A percentile compares a stretch with the other conserved stretches of the same genome.
phyloP scores from a whole-genome alignment of 192 early-diverging fungal genomes.

The Pilobolus umbonatus region DNA sequence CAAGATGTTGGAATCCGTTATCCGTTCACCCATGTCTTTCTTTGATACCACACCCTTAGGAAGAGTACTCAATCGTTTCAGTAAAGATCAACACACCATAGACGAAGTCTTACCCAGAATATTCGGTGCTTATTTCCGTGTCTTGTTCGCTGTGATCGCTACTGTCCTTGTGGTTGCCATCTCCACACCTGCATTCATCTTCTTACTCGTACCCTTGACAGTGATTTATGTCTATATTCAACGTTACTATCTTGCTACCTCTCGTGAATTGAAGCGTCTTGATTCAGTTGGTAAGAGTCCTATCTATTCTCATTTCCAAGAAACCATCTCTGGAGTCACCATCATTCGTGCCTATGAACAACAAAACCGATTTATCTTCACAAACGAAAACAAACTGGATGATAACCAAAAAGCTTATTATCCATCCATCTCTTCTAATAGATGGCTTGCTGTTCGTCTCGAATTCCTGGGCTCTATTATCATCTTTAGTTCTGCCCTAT shows the following conservation, averaged over 20 bases:
- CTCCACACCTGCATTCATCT: slow-evolving; percentile 43
- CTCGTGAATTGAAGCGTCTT: slow-evolving; percentile 78
- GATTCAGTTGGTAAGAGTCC: slow-evolving; percentile 79
- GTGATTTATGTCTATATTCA: slow-evolving; percentile 47
- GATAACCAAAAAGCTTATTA: slow-evolving; percentile 78
- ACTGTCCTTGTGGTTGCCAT: slow-evolving; percentile 42
- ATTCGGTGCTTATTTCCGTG: slow-evolving; percentile 47
- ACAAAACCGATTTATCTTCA: slow-evolving; percentile 57
- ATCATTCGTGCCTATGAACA: slow-evolving; percentile 72
- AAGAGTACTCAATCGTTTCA: slow-evolving; percentile 87
- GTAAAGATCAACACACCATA: slow-evolving; percentile 78
- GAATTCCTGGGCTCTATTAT: slow-evolving; percentile 78
- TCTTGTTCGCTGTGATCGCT: slow-evolving; percentile 39
- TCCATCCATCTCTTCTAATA: slow-evolving; percentile 62
- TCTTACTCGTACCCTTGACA: slow-evolving; percentile 44
- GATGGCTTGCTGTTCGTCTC: slow-evolving; percentile 70
- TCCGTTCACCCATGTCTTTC: slow-evolving; percentile 68
- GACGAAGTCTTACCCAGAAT: slow-evolving; percentile 67
- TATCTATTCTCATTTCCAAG: slow-evolving; percentile 70
- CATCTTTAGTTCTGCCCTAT: slow-evolving; percentile 71
- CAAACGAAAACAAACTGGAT: slow-evolving; percentile 74
- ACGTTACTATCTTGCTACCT: slow-evolving; percentile 62
- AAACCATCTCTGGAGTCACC: slow-evolving; percentile 58
- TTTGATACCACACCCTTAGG: slow-evolving; percentile 81
- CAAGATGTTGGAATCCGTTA: slow-evolving; percentile 70